phyloP scores from a whole-genome alignment of 305 asterid genomes.

The Fraxinus dipetala region DNA sequence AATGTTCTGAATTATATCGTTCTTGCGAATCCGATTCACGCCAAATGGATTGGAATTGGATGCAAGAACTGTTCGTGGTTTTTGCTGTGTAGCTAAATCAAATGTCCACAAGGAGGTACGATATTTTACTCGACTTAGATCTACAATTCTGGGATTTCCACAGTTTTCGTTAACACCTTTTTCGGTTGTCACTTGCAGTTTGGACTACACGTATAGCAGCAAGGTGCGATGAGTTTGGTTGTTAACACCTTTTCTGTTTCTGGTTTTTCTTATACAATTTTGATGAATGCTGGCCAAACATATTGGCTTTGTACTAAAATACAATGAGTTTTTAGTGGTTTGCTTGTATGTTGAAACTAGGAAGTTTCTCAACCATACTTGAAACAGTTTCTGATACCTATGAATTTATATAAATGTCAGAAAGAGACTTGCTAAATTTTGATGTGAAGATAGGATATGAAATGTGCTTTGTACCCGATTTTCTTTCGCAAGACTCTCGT shows the following conservation, averaged over 20 bases:
- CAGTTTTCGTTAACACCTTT: neutral
- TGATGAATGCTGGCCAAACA: constrained; percentile 32
- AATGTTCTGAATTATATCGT: neutral
- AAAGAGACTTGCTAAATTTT: neutral
- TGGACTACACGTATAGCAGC: constrained; percentile 32
- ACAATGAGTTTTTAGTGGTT: neutral
- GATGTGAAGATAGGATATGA: neutral
- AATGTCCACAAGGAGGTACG: constrained; percentile 37
- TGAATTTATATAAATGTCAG: neutral
- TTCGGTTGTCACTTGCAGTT: constrained; percentile 29
- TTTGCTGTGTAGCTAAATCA: constrained; percentile 31
- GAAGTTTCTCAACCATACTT: neutral
- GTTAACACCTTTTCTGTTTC: constrained; percentile 23
- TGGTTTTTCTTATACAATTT: constrained; percentile 35
- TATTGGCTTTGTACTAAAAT: constrained; percentile 25
- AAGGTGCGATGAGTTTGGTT: constrained; percentile 24
- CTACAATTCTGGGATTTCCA: neutral
- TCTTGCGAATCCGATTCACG: neutral
- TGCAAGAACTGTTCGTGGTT: constrained; percentile 23
- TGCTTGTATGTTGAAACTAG: neutral
- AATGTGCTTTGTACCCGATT: neutral
- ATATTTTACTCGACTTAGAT: neutral
- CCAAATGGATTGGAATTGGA: constrained; percentile 17
- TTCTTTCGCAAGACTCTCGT: neutral
- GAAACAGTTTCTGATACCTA: neutral